Evolutionary conservation across 805 yeast species (phyloP).

Genomic region (Saccharomycopsis sp.): DNA sequence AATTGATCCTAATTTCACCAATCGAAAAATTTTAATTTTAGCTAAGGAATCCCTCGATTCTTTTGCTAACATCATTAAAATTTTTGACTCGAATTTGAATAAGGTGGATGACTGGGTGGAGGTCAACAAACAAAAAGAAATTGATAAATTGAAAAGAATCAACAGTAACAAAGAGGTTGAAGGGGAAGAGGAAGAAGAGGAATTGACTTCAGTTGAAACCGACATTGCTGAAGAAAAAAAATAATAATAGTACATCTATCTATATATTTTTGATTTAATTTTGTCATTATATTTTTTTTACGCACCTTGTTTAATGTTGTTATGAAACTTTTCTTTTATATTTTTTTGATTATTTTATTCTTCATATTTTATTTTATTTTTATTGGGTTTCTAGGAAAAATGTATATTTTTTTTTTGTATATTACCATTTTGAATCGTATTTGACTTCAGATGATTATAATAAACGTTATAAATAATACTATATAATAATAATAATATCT

Average conservation of each 20-base stretch:
- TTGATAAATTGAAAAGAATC: conserved; percentile 8
- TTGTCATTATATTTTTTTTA: too few species aligned
- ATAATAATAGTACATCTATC: background rate
- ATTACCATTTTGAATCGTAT: too few species aligned
- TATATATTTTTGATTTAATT: background rate
- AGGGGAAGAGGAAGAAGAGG: background rate
- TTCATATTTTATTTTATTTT: too few species aligned
- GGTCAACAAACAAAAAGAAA: conserved; percentile 13
- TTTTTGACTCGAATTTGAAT: conserved; percentile 77
- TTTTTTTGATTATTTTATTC: too few species aligned
- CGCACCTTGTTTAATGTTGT: too few species aligned
- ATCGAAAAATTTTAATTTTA: conserved; percentile 68
- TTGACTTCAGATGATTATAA: too few species aligned
- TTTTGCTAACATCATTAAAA: conserved; percentile 74
- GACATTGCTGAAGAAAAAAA: background rate
- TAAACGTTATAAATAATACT: too few species aligned
- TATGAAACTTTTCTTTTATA: too few species aligned
- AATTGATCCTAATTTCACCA: conserved; percentile 29
- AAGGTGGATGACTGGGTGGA: conserved; percentile 80
- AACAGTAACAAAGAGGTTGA: background rate
- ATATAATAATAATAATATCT: too few species aligned
- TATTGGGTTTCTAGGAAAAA: too few species aligned
- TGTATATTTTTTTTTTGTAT: too few species aligned
- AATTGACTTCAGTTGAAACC: background rate
- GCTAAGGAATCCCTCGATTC: conserved; percentile 88